Base-by-base conservation (phyloP, 2,329 filamentous ascomycete species). In the Ceratocystis ficicola region DNA sequence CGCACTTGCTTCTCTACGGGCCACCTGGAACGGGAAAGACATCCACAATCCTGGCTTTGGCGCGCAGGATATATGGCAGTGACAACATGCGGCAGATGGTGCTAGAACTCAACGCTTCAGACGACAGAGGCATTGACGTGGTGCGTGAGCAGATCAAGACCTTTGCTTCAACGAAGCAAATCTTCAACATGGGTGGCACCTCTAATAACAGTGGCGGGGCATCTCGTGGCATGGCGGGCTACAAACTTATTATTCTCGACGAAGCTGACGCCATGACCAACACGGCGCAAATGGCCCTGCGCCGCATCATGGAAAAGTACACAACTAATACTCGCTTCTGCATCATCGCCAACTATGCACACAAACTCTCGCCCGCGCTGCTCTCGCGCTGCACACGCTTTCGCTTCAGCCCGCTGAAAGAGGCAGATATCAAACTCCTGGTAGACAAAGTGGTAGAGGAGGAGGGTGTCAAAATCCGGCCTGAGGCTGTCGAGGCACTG, bases 211-310 rank as follows among this genome's bases (percentile, higher is more conserved):
- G 74, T 25, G 72, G 77, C 41, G 77, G 81, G 12, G 76, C 93
- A 30, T 41, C 48, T 8, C 57, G 55, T 20, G 60, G 60, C 22
- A 62, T 65, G 41, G 90, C 89, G 0, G 83, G 83, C 2, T 99
- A 88, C 80, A 99, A 99, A 79, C 85, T 99, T 70, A 97, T 99
- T 73, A 90, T 99, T 65, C 84, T 99, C 3, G 94, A 99, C 75
- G 94, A 99, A 79, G 94, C 94, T n/a, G 94, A 99, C 75, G 94
- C 94, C 65, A 99, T 99, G 94, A 99, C 94, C n/a, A 88, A 90
- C 65, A 95, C 93, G 0, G 94, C 94, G 5, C 94, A 99, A 76
- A 99, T 99, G 93, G 94, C 94, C 0, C 80, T 99, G 65, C 84
- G 94, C 69, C 82, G 94, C 61, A 97, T 99, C 73, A 99, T 99